These are phyloP conservation scores for Ceratocystis albifundus DNA, from an alignment of 2,329 filamentous ascomycete genomes.

Conservation along the genomic window DNA sequence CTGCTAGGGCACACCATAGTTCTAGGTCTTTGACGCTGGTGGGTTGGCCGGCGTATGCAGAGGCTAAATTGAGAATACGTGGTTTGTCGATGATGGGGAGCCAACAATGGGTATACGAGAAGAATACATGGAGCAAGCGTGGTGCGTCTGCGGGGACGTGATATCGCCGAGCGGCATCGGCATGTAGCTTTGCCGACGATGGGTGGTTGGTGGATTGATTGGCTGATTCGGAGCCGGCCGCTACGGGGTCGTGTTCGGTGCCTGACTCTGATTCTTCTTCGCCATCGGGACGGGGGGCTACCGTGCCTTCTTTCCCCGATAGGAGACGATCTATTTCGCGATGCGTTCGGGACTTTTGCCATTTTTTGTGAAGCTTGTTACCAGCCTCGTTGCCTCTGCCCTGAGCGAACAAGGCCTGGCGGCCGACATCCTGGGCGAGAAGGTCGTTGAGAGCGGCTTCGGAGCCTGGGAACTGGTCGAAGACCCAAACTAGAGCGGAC, in stretches of 20 bases:
- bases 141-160: slow-evolving; percentile 44
- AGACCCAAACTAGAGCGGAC: slow-evolving; percentile 53
- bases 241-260: background rate
- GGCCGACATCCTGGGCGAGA: slow-evolving; percentile 37
- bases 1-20: slow-evolving; percentile 48
- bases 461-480: slow-evolving; percentile 48
- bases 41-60: slow-evolving; percentile 34
- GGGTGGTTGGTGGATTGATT: background rate
- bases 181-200: background rate
- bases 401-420: slow-evolving; percentile 41
- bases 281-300: slow-evolving; percentile 29
- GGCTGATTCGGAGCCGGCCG: background rate
- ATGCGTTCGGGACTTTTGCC: slow-evolving; percentile 52
- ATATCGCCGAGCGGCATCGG: background rate
- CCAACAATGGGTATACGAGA: slow-evolving; percentile 66
- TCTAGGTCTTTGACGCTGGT: slow-evolving; percentile 40
- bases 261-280: slow-evolving; percentile 31
- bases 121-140: slow-evolving; percentile 58
- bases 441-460: slow-evolving; percentile 47
- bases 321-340: slow-evolving; percentile 52
- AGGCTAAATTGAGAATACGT: slow-evolving; percentile 41
- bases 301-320: slow-evolving; percentile 34
- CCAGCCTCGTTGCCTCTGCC: slow-evolving; percentile 35
- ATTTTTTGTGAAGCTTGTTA: slow-evolving; percentile 48
- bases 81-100: slow-evolving; percentile 61